Base-by-base conservation (phyloP, 164 flowering plant genomes). In the Magnolia sinica region DNA sequence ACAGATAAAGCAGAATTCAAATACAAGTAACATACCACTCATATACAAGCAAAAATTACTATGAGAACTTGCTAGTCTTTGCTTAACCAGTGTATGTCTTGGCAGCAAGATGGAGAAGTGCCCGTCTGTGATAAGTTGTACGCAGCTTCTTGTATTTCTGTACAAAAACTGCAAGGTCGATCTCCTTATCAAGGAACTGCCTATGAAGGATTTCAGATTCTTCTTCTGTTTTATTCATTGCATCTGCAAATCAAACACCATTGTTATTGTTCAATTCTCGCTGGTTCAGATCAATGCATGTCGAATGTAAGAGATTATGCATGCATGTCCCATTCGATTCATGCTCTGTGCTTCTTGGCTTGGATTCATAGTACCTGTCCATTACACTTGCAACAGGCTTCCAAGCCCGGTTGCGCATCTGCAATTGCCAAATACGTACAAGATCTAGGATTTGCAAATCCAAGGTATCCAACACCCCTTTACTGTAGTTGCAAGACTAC, bases 131-230 rank as follows among this genome's bases (percentile, higher is more conserved):
- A 75, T 94, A 88, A 50, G 78, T 79, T 3, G 85, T 75, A 0
- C 98, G 93, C n/a, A 86, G 85, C 78, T 78, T 91, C 88, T 90
- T 96, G 83, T 90, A 91, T 80, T 91, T 94, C 83, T 87, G 95
- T 49, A 92, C 82, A 81, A 96, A 96, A 7, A 82, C 74, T 6
- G 75, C 81, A 63, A 92, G 69, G 68, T 94, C 98, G 3, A 92
- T 85, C 86, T 94, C 97, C 81, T 82, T 82, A 19, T 87, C 87
- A 45, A 94, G 89, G 45, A 91, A 87, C 82, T 92, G 90, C 79
- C 71, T 77, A 75, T 94, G 96, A 69, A 92, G 83, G n/a, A 74
- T 50, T 65, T 96, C 99, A 19, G 94, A 92, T 82, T 94, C 99
- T 66, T 91, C 97, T 0, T 94, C 99, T 0, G 86, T 82, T 79